Evolutionary conservation across 2,329 filamentous ascomycete genomes (phyloP), one percentile per base, ranked within the genome.

Genomic region (Botryotinia convoluta): DNA sequence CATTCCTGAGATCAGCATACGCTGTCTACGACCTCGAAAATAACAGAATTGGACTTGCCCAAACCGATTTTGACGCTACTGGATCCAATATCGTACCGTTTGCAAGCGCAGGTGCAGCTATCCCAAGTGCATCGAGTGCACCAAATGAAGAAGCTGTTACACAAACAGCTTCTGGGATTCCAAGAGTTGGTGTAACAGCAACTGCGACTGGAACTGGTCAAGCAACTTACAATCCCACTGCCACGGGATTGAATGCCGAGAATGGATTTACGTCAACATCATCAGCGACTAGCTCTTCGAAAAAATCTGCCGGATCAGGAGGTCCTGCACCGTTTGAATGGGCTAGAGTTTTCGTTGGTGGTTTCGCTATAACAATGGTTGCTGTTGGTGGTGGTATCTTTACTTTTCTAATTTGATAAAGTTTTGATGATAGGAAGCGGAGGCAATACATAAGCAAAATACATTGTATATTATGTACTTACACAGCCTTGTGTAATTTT

Each of bases 11-110:
- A 73, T 86, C 85, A 61, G 86, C 86, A 0, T 88, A 88, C 74
- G 85, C 86, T 3, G 86, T 88, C 22, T 88, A 87, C 74, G 86
- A 88, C 76, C 81, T 88, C 22, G 83, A 82, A 20, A 87, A 87
- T 77, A 83, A 86, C 75, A 81, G 85, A 74, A 84, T 88, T 67
- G 86, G 82, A 22, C 80, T 88, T 22, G 86, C 85, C 0, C 82
- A 86, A 73, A 85, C 85, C n/a, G 82, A 84, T 44, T 84, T 84
- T 76, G 83, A 85, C 76, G 79, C 81, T 9, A 81, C 81, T 4
- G 74, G 76, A 10, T 77, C 77, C n/a, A 80, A 80, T 37, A 72
- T 82, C 48, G 76, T 82, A 18, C 9, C 77, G 22, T 81, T 81
- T 54, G 73, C 76, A 20, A 79, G 76, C 45, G 62, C 62, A 18